Evolutionary conservation across 805 yeast species (phyloP).

Genomic region (Candida germanica): DNA sequence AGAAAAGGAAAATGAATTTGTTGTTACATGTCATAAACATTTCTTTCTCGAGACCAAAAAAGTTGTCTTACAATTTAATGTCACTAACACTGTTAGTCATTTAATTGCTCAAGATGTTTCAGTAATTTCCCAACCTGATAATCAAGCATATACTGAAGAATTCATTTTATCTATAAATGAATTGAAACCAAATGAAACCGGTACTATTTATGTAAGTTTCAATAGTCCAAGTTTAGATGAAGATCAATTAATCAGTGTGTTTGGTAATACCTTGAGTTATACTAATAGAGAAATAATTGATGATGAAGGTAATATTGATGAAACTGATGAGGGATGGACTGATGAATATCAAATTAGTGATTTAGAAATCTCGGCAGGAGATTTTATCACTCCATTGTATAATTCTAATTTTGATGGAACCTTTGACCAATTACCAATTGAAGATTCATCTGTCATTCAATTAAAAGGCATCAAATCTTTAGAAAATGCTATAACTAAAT

Average conservation of each 20-base stretch:
- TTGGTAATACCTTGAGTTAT: constrained; percentile 69
- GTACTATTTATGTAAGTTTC: constrained; percentile 76
- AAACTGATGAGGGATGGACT: constrained; percentile 76
- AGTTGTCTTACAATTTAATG: constrained; percentile 75
- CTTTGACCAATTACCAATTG: constrained; percentile 66
- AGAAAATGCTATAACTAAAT: constrained; percentile 45
- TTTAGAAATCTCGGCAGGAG: constrained; percentile 72
- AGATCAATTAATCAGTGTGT: constrained; percentile 33
- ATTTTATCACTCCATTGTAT: constrained; percentile 73
- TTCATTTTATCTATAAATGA: constrained; percentile 71
- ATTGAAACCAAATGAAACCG: constrained; percentile 67
- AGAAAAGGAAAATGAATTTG: constrained; percentile 90
- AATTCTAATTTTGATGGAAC: constrained; percentile 69
- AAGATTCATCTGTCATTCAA: constrained; percentile 67
- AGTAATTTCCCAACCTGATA: constrained; percentile 64
- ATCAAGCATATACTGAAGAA: constrained; percentile 58
- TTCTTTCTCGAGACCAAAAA: constrained; percentile 64
- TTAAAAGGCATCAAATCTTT: constrained; percentile 43
- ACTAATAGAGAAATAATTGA: constrained; percentile 72
- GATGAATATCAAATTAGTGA: constrained; percentile 93
- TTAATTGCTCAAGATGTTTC: constrained; percentile 74
- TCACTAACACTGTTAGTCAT: constrained; percentile 80
- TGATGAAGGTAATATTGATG: constrained; percentile 60
- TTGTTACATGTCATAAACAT: constrained; percentile 81
- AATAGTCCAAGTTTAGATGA: constrained; percentile 53